Evolutionary conservation across 305 asterid genomes (phyloP).

Genomic region (Fraxinus velutina): DNA sequence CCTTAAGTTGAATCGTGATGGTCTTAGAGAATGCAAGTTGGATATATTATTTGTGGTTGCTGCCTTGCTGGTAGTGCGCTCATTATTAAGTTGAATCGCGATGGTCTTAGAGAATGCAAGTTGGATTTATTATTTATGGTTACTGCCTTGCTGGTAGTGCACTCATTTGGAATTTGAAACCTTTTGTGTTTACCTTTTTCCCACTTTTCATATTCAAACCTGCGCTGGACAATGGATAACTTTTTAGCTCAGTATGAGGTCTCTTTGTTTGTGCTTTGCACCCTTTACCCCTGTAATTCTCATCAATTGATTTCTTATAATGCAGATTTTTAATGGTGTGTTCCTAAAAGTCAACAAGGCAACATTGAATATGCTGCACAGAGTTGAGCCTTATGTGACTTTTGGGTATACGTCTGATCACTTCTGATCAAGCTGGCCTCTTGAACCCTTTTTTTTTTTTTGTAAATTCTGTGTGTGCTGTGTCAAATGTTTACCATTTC

Average conservation of each 20-base stretch:
- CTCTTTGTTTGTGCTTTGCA: not conserved
- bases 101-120: not conserved
- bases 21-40: not conserved
- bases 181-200: not conserved
- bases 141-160: not conserved
- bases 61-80: not conserved
- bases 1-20: too few relatives aligned
- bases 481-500: not conserved
- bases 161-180: not conserved
- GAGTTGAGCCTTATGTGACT: slow-evolving; percentile 76
- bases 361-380: slow-evolving; percentile 66
- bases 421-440: not conserved
- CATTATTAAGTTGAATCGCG: not conserved
- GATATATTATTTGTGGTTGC: not conserved
- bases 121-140: not conserved
- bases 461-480: not conserved
- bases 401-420: slow-evolving; percentile 44
- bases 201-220: not conserved
- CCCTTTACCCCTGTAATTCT: not conserved
- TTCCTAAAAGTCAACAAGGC: slow-evolving; percentile 82
- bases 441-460: not conserved
- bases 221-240: not conserved
- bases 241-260: not conserved
- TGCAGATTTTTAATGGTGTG: slow-evolving; percentile 75
- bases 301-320: not conserved